Conservation (phyloP, 805 yeast genomes). For the Candida schatavii region DNA sequence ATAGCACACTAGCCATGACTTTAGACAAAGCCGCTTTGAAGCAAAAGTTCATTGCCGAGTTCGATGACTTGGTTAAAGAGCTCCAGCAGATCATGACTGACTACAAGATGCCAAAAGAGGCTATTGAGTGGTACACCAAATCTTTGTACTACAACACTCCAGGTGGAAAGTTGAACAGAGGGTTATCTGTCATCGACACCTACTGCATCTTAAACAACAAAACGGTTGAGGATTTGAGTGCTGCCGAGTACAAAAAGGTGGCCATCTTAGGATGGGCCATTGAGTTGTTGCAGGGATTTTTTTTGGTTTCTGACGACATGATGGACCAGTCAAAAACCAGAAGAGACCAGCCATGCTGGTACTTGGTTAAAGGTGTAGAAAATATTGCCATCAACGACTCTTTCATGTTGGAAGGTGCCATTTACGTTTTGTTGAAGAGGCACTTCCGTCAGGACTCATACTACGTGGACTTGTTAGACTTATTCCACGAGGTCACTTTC, state of each 20-base stretch:
- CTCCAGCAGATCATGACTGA: conserved; percentile 55
- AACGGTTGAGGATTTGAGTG: conserved; percentile 54
- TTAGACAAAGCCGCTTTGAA: conserved; percentile 40
- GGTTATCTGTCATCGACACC: conserved; percentile 91
- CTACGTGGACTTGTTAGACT: conserved; percentile 86
- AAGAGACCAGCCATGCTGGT: conserved; percentile 99
- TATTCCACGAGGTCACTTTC: conserved; percentile 96
- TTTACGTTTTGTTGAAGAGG: conserved; percentile 83
- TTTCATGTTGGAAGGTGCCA: conserved; percentile 93
- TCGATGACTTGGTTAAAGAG: conserved; percentile 78
- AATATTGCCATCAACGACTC: conserved; percentile 97
- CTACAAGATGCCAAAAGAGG: conserved; percentile 84
- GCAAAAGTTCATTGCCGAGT: conserved; percentile 59
- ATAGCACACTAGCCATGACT: too few relatives aligned
- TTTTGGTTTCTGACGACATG: conserved; percentile 96
- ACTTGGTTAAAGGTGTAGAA: conserved; percentile 71
- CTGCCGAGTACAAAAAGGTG: conserved; percentile 74
- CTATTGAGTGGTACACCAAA: conserved; percentile 78
- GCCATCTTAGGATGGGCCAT: conserved; percentile 94
- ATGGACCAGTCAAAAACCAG: conserved; percentile 96
- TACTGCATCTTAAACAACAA: conserved; percentile 71
- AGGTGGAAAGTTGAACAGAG: conserved; percentile 96
- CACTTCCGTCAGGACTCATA: conserved; percentile 79
- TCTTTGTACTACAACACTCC: conserved; percentile 83
- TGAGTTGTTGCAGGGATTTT: conserved; percentile 93